Evolutionary conservation across 441 rosid genomes (phyloP).

Genomic region (Gossypium aridum): DNA sequence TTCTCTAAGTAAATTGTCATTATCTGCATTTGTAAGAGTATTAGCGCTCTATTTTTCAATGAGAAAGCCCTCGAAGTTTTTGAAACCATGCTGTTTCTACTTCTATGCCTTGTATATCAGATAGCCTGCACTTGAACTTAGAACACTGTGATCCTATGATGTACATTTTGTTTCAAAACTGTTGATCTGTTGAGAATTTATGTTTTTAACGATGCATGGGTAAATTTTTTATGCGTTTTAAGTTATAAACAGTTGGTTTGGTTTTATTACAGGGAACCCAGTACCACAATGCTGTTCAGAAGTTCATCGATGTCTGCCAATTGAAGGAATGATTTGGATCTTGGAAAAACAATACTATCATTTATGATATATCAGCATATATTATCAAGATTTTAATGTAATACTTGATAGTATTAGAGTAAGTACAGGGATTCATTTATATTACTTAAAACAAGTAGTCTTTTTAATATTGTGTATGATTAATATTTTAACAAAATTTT

Average conservation of each 20-base stretch:
- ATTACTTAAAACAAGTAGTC: too few relatives aligned
- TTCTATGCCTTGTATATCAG: neutral
- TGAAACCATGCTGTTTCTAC: neutral
- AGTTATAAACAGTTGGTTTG: neutral
- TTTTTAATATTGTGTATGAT: too few relatives aligned
- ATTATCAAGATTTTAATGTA: neutral
- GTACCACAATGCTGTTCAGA: constrained; percentile 76
- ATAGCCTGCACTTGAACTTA: neutral
- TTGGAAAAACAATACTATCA: neutral
- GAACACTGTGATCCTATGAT: neutral
- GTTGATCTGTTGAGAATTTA: neutral
- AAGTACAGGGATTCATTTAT: too few relatives aligned
- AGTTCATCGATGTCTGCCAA: constrained; percentile 68
- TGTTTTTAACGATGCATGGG: neutral
- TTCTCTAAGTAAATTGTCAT: too few relatives aligned
- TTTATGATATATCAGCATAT: neutral
- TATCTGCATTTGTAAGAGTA: neutral
- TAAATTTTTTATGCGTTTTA: neutral
- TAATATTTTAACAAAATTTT: too few relatives aligned
- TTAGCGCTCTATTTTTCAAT: neutral
- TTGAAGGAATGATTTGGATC: constrained; percentile 33
- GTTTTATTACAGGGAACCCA: constrained; percentile 54
- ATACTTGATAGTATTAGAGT: neutral
- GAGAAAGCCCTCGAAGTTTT: neutral
- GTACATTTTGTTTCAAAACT: neutral